Evolutionary conservation across 805 yeast genomes (phyloP), one percentile per base, ranked within the genome.

Genomic region (Peterozyma xylosa): DNA sequence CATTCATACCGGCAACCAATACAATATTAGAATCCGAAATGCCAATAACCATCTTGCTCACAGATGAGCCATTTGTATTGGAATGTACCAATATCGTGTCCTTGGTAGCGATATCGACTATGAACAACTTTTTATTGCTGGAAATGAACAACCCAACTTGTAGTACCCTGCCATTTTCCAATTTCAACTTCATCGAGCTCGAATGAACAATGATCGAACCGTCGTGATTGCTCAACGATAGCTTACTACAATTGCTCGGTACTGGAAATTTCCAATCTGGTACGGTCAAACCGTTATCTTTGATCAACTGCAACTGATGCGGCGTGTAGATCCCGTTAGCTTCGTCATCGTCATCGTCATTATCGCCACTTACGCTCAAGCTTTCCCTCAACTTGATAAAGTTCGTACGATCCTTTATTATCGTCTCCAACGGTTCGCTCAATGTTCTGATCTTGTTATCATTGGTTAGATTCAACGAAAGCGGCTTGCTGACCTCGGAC

Each of bases 401-500:
- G 21, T 56, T 53, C 14, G 55, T 45, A 33, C 70, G 48, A 47
- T 67, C 73, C 3, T 49, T 47, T 9, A 71, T 50, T 3, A 70
- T 67, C 1, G 61, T 54, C 30, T 54, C 57, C 17, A 71, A 50
- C 0, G 68, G 50, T 47, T 67, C 74, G 21, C 60, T 67, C 2
- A 62, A 47, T 18, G 43, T 42, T 9, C 38, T 49, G 1, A 51
- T 29, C 32, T 33, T 17, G 17, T 21, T 33, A 15, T 32, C 41
- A 3, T 47, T 38, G n/a, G 37, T 41, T 54, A 55, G 34, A 53
- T 56, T 32, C 32, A 21, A 30, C 2, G 42, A 42, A 14, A 70
- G 56, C 5, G 66, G 60, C 37, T 47, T 58, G 10, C 76, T 73
- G 38, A 66, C 53, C 45, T 76, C 81, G 13, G 52, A 48, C 49